Evolutionary conservation across 2,329 filamentous ascomycete species (phyloP), one percentile per base, ranked within the genome.

Genomic region (Leptographium flavum): DNA sequence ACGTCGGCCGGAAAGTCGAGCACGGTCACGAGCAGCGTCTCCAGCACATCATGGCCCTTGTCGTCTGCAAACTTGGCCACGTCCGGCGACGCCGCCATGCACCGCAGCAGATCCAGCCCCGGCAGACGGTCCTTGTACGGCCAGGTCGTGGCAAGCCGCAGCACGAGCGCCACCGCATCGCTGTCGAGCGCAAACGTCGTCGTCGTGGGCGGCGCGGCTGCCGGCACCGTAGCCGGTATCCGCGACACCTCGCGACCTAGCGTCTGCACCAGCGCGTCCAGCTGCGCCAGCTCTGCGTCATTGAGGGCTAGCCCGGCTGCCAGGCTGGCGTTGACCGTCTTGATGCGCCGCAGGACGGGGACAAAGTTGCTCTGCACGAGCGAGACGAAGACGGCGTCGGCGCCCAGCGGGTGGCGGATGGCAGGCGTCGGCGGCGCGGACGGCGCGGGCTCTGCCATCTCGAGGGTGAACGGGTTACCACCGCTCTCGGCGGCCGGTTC

Each of bases 381-480:
- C 4, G 51, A 49, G 14, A 46, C 45, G 45, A 49, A 53, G 4
- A 49, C 48, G 2, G 50, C 48, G 14, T 45, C 11, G n/a, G 62
- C 41, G 81, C 81, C 58, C 87, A 93, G 40, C 77, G 74, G 10
- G 83, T 84, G 10, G 77, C 72, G 1, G 2, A 96, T 72, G 57
- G 25, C 39, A 2, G 17, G 21, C 25, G 28, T 30, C 4, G 39
- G 19, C 5, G 33, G 6, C 14, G 15, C 32, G 9, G 30, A 1
- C 3, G 90, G 43, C 87, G 90, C 56, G 95, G 90, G n/a, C n/a
- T n/a, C n/a, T n/a, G n/a, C n/a, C n/a, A n/a, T 59, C 94, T 86
- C 50, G 95, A 93, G 55, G 94, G 88, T 23, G 95, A 88, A 57
- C 63, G 88, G 87, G 47, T 78, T 78, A 11, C 86, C 84, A 52